Evolutionary conservation across 208 protist genomes (phyloP).

Genomic region (Naegleria gruberi): DNA sequence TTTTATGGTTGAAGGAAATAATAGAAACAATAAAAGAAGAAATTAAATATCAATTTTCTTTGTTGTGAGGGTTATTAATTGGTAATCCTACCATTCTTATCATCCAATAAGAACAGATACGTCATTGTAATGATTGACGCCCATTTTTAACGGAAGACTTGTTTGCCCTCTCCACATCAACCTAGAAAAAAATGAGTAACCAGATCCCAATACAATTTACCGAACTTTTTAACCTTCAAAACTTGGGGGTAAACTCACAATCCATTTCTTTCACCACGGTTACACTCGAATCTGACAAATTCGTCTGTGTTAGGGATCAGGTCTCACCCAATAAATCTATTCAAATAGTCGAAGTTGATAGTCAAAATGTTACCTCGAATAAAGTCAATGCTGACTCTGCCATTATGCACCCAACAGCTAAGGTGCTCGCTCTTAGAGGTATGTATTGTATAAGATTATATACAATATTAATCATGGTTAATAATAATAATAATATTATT

Average conservation of each 20-base stretch:
- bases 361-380: conserved; percentile 64
- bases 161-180: background rate
- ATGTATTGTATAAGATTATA: conserved; percentile 21
- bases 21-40: too few species aligned
- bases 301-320: conserved; percentile 90
- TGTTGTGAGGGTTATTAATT: too few species aligned
- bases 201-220: background rate
- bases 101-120: too few species aligned
- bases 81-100: too few species aligned
- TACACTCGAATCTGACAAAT: conserved; percentile 95
- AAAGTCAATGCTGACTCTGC: conserved; percentile 93
- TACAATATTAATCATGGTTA: too few species aligned
- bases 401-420: conserved; percentile 93
- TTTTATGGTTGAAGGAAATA: too few species aligned
- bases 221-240: background rate
- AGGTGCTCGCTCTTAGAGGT: conserved; percentile 91
- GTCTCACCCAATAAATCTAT: conserved; percentile 60
- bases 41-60: too few species aligned
- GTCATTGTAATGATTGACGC: too few species aligned
- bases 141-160: too few species aligned
- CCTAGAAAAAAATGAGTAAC: background rate
- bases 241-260: conserved; percentile 55
- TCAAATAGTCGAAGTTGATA: conserved; percentile 87
- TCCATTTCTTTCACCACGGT: conserved; percentile 89
- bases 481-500: background rate